Evolutionary conservation across 768 basidiomycete species (phyloP), one percentile per base, ranked within the genome.

Genomic region (Chlorophyllum brunneum): DNA sequence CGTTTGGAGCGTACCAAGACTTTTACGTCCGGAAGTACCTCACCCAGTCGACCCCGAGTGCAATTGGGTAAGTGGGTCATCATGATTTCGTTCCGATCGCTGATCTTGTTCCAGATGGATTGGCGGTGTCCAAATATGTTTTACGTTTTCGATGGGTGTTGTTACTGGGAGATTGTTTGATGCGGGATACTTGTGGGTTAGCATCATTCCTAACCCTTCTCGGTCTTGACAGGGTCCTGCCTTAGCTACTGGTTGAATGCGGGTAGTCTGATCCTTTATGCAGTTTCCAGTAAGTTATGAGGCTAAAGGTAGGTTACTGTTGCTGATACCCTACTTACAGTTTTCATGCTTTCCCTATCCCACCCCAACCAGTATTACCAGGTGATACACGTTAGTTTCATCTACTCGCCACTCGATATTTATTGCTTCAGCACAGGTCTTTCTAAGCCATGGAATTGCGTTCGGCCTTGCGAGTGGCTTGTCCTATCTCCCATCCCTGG

Each of bases 91-190:
- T 13, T 34, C 20, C 7, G 36, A 40, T 30, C 44, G 5, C 37
- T 24, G 20, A 39, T 30, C 18, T 18, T 45, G 22, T 16, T 46
- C 23, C 30, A 74, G 73, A 24, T 74, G 73, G 73, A 75, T 83
- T 34, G 82, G 81, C 5, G 78, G 80, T 3, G 61, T 69, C 0
- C 80, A 84, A 56, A 67, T 78, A 15, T 77, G 76, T 52, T 60
- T 81, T 16, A 70, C 75, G 5, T 75, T 81, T 52, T 66, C 71
- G 3, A 63, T 70, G 23, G 80, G 80, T 1, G 65, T 77, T 34
- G 46, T 76, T 33, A 67, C 73, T 2, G 81, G 81, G 11, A 63
- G 67, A 29, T 50, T 73, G 6, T 79, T 81, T 58, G 81, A 82
- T 48, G 70, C 68, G 36, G 81, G 81, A 38, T 77, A 78, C 55